Base-by-base conservation (phyloP, 345 rosid species). In the Punica granatum region DNA sequence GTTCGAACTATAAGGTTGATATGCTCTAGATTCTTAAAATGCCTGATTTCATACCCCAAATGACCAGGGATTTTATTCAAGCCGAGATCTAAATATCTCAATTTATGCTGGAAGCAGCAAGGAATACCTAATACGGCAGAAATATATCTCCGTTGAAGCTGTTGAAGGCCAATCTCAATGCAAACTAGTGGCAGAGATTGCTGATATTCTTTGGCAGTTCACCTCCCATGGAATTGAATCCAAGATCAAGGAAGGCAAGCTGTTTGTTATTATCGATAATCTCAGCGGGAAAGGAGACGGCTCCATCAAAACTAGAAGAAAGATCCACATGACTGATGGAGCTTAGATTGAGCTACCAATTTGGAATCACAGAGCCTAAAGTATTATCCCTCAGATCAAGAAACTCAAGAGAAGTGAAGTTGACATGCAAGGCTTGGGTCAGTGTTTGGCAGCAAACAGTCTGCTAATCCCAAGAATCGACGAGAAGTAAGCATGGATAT, bases 21-120 rank as follows among this genome's bases (percentile, higher is more conserved):
- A 23, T 13, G n/a, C 32, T 34, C 35, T 1, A 76, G 42, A 14
- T 34, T 15, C 30, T 59, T 66, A 60, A 80, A 71, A 11, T 10
- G 31, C 11, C 15, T 35, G 33, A 74, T 14, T 32, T 60, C 65
- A 71, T 59, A 26, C 36, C 60, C 41, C 48, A 80, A 1, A 14
- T 71, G 72, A 25, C 80, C 70, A 33, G 0, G 31, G 43, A 66
- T 28, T 8, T 66, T 66, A 18, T 65, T 65, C 11, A 2, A 7
- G 10, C 11, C 16, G 7, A 32, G 21, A 32, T 48, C 59, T 19
- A 66, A 41, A 36, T 44, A 18, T 36, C 56, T 46, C 59, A 49
- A 25, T 2, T 66, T 48, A 66, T 36, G 9, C 10, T 33, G 68
- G 25, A 13, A 0, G 30, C 68, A 66, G 11, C 42, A 53, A 21